Percentiles rank a stretch among this genome's conserved stretches.
Evolutionary conservation across 176 grass and related monocot species (phyloP).

Genomic region (Zoysia japonica): DNA sequence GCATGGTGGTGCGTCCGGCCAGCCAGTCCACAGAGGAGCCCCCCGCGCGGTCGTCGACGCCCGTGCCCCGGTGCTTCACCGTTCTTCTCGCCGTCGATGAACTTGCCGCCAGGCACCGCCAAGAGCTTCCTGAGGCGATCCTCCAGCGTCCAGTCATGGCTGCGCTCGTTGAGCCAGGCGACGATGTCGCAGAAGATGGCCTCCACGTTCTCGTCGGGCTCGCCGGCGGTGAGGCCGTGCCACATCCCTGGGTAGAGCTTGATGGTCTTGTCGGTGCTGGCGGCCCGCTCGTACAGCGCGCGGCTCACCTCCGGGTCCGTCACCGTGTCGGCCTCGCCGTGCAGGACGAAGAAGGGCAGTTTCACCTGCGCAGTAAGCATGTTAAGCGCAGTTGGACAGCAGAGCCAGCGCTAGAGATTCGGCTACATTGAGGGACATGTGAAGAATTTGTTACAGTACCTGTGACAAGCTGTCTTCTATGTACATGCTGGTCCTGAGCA

Average conservation of each 20-base stretch:
- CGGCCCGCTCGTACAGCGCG: slow-evolving; percentile 64
- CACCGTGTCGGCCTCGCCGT: slow-evolving; percentile 86
- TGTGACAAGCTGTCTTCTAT: slow-evolving; percentile 68
- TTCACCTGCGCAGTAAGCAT: slow-evolving; percentile 47
- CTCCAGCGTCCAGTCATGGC: slow-evolving; percentile 42
- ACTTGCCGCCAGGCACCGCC: neutral
- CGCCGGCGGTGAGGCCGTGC: slow-evolving; percentile 86
- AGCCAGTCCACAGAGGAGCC: slow-evolving; percentile 54
- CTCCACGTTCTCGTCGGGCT: slow-evolving; percentile 75
- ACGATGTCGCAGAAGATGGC: slow-evolving; percentile 69
- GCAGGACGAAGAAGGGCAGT: slow-evolving; percentile 84
- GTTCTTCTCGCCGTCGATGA: neutral
- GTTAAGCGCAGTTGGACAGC: neutral
- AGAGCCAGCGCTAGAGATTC: neutral
- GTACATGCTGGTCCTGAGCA: slow-evolving; percentile 86
- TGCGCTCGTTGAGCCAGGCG: slow-evolving; percentile 63
- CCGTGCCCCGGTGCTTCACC: neutral
- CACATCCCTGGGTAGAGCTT: slow-evolving; percentile 95
- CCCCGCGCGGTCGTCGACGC: neutral
- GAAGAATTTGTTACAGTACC: slow-evolving; percentile 28
- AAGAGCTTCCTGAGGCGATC: slow-evolving; percentile 30
- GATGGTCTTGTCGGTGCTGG: slow-evolving; percentile 80
- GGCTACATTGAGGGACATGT: neutral
- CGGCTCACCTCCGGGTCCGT: slow-evolving; percentile 90
- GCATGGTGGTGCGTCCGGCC: slow-evolving; percentile 66